Evolutionary conservation across 2,329 filamentous ascomycete genomes (phyloP).

Genomic region (Diaporthe citriasiana): DNA sequence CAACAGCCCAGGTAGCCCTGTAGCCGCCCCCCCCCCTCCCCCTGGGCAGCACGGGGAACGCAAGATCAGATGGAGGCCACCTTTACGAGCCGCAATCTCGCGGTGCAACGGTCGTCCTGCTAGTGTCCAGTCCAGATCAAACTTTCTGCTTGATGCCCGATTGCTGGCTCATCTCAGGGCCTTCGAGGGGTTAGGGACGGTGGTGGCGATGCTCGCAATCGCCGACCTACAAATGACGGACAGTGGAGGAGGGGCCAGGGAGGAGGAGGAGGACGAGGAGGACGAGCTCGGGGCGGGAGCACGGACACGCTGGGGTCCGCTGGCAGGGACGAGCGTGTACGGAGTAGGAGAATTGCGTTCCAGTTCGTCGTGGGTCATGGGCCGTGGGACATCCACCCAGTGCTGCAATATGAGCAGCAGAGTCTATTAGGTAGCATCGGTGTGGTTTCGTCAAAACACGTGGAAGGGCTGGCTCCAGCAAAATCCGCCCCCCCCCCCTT

Average conservation of each 20-base stretch:
- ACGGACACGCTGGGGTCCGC: slow-evolving; percentile 37
- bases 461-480: slow-evolving; percentile 26
- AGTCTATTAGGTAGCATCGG: slow-evolving; percentile 33
- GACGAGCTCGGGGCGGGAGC: slow-evolving; percentile 35
- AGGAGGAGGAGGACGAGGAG: slow-evolving; percentile 18
- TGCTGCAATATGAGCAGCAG: slow-evolving; percentile 28
- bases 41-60: neutral
- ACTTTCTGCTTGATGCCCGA: slow-evolving; percentile 26
- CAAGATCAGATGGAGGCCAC: slow-evolving; percentile 28
- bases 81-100: slow-evolving; percentile 35
- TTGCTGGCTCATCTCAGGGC: slow-evolving; percentile 25
- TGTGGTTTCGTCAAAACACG: slow-evolving; percentile 34
- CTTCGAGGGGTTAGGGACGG: neutral
- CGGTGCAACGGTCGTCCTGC: slow-evolving; percentile 24
- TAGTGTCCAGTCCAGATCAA: slow-evolving; percentile 13
- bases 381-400: slow-evolving; percentile 7
- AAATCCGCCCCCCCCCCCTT: slow-evolving; percentile 13
- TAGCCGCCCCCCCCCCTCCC: neutral
- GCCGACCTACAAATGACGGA: slow-evolving; percentile 21
- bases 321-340: slow-evolving; percentile 26
- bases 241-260: slow-evolving; percentile 22
- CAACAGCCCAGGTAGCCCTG: slow-evolving; percentile 24
- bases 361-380: slow-evolving; percentile 26
- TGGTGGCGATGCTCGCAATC: slow-evolving; percentile 21
- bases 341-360: slow-evolving; percentile 29